A percentile compares a stretch with the other conserved stretches of the same genome.
phyloP scores from a whole-genome alignment of 1,284 basidiomycete genomes.

The Boletus calvinii region DNA sequence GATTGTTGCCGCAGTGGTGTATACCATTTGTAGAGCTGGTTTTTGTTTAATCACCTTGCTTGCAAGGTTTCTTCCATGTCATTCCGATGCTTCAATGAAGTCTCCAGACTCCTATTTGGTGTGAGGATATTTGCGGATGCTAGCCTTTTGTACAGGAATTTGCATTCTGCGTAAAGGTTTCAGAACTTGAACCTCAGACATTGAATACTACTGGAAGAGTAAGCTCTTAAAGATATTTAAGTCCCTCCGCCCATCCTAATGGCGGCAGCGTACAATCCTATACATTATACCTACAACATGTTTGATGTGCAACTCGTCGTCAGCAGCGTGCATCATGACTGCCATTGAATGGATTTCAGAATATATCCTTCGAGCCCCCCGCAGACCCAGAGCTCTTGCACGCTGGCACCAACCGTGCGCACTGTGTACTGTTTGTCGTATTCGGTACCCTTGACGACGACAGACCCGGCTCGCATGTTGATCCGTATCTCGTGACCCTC shows the following conservation, averaged over 20 bases:
- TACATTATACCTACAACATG: not conserved
- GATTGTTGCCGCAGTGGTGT: constrained; percentile 23
- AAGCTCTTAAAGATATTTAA: no score
- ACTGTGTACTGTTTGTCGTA: constrained; percentile 63
- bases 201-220: no score
- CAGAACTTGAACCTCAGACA: no score
- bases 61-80: not conserved
- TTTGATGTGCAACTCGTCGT: not conserved
- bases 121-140: no score
- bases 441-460: constrained; percentile 50
- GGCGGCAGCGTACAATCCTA: not conserved
- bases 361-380: constrained; percentile 81
- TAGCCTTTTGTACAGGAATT: no score
- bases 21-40: constrained; percentile 28
- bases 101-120: no score
- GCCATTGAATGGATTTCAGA: constrained; percentile 61
- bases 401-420: constrained; percentile 81
- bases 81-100: not conserved
- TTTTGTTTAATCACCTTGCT: constrained; percentile 15
- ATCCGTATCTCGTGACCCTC: constrained; percentile 67
- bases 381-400: constrained; percentile 89
- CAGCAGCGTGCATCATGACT: constrained; percentile 13
- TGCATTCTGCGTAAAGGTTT: no score
- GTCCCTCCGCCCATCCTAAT: no score
- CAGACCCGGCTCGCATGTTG: constrained; percentile 66